Base-by-base conservation (phyloP, 805 yeast genomes). In the Nematodospora valgi region DNA sequence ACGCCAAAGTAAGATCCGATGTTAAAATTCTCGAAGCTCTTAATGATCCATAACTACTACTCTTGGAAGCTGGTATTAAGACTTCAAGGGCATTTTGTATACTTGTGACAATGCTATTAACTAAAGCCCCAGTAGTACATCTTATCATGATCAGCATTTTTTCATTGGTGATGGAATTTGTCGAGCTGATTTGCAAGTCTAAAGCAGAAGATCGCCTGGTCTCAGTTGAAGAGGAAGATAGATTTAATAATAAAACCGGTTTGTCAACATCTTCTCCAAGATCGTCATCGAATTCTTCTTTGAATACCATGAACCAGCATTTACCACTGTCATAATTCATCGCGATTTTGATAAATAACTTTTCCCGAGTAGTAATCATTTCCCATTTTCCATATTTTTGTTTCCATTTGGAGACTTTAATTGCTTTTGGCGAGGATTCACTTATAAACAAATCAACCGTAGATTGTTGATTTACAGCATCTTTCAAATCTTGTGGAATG, bases 341-440 rank as follows among this genome's bases (percentile, higher is more conserved):
- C 5, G 54, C 69, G n/a, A 67, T 54, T 42, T 65, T 66, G 24
- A 60, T 36, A 41, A 64, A 67, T 2, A 67, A 39, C 20, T 48
- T 57, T 23, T 64, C 68, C 35, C 50, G 56, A 8, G 58, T 45
- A 0, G 72, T 64, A 31, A 67, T 36, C 67, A 67, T 58, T 45
- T 67, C 72, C 72, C 72, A 67, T 37, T 64, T 65, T 2, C 71
- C 73, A 27, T 52, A 58, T 23, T 56, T 56, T 24, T 53, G 46
- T 41, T 63, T 67, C 73, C 73, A 67, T 40, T 57, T 61, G 11
- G 72, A 67, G 8, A 67, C 54, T 32, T 62, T 65, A 50, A 67
- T 47, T 5, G 63, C 45, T 39, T 61, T 58, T 5, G 70, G 59
- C 2, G 59, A 18, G 2, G 60, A 38, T 11, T 61, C 58, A 3